These are phyloP conservation scores for Taxawa tesnikishii DNA, from an alignment of 2,329 filamentous ascomycete species.

Conservation along the genomic window DNA sequence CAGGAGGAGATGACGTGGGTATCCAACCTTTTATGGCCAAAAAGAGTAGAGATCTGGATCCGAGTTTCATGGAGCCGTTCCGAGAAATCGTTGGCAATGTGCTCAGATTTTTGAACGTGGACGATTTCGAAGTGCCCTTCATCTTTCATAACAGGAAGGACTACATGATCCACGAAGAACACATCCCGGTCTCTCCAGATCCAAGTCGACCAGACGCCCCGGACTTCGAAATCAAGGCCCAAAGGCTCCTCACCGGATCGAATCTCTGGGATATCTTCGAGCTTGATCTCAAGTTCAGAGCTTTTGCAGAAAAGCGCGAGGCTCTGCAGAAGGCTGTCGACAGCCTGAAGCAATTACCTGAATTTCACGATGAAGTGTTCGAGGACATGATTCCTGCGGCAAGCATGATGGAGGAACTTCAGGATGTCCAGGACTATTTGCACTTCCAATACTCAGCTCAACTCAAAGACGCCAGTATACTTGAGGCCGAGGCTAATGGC, in stretches of 20 bases:
- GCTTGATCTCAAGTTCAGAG: slow-evolving; percentile 87
- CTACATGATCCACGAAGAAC: slow-evolving; percentile 83
- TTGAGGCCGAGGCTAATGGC: slow-evolving; percentile 49
- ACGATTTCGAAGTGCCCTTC: slow-evolving; percentile 91
- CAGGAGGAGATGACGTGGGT: slow-evolving; percentile 90
- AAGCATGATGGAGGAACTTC: slow-evolving; percentile 83
- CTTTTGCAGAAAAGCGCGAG: slow-evolving; percentile 83
- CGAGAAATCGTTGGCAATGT: slow-evolving; percentile 82
- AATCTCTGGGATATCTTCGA: slow-evolving; percentile 94
- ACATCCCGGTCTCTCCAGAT: slow-evolving; percentile 48
- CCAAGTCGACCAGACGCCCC: slow-evolving; percentile 57
- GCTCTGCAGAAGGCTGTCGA: slow-evolving; percentile 69
- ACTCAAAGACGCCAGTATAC: slow-evolving; percentile 64
- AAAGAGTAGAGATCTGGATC: slow-evolving; percentile 55
- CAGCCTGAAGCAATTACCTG: slow-evolving; percentile 50
- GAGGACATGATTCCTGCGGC: slow-evolving; percentile 73
- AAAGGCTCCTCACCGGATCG: slow-evolving; percentile 82
- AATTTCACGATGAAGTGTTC: slow-evolving; percentile 60
- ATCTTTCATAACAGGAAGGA: slow-evolving; percentile 98
- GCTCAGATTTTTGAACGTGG: slow-evolving; percentile 85
- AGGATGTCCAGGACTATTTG: slow-evolving; percentile 91
- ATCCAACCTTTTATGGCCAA: slow-evolving; percentile 75
- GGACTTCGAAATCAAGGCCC: slow-evolving; percentile 62
- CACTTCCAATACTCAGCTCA: slow-evolving; percentile 85
- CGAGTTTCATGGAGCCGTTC: slow-evolving; percentile 69